These are phyloP conservation scores for Lepidopterella palustris DNA, from an alignment of 495 filamentous ascomycete genomes.

Conservation along the genomic window DNA sequence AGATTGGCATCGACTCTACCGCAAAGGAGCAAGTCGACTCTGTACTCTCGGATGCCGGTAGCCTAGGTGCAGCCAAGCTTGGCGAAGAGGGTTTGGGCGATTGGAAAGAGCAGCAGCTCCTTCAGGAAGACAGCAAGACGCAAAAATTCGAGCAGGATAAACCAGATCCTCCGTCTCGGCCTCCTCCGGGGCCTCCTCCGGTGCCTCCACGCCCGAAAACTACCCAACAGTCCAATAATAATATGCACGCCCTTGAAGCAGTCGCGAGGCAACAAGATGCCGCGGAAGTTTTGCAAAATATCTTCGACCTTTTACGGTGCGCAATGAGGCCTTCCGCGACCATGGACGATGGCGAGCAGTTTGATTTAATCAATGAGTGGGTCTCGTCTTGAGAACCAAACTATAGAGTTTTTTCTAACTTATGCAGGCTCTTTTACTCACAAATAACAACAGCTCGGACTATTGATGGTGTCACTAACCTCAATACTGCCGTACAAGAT, in stretches of 20 bases:
- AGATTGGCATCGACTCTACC: not conserved
- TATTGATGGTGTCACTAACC: not conserved
- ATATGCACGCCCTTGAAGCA: conserved; percentile 40
- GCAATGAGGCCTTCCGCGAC: conserved; percentile 64
- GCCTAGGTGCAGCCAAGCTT: not conserved
- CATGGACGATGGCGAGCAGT: conserved; percentile 62
- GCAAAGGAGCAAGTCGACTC: not conserved
- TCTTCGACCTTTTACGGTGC: conserved; percentile 81
- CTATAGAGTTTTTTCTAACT: not conserved
- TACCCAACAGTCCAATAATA: not conserved
- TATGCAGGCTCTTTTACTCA: conserved; percentile 29
- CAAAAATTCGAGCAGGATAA: not conserved
- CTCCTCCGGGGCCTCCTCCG: conserved; percentile 24
- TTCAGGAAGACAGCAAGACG: not conserved
- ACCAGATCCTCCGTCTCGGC: conserved; percentile 22
- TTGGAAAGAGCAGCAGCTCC: not conserved
- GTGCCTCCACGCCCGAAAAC: conserved; percentile 26
- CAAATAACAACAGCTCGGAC: conserved; percentile 12
- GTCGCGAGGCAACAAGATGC: conserved; percentile 77
- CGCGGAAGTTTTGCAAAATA: conserved; percentile 87
- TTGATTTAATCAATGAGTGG: conserved; percentile 67
- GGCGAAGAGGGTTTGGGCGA: not conserved
- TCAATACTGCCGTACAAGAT: conserved; percentile 15
- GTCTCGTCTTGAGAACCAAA: conserved; percentile 12
- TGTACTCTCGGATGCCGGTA: not conserved